These are phyloP conservation scores for Pseudonitzschia multiseries DNA, from an alignment of 108 stramenopile genomes.

Conservation along the genomic window DNA sequence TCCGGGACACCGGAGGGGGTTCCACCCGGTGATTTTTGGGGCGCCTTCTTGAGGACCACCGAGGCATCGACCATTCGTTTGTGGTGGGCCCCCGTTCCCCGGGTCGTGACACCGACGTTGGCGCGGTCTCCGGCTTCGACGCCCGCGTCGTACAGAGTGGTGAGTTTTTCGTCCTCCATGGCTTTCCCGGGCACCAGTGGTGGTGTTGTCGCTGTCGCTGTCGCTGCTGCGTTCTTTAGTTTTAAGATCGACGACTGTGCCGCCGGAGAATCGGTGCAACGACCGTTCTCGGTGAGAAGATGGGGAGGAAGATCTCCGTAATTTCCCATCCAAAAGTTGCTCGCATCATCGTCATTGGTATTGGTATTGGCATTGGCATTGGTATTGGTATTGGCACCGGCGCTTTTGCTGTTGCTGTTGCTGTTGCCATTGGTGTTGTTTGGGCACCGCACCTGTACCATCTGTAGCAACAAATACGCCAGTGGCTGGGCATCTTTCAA, in stretches of 20 bases:
- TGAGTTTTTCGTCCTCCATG: not conserved
- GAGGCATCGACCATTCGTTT: constrained; percentile 13
- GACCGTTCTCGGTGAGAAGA: constrained; percentile 4
- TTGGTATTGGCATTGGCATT: not conserved
- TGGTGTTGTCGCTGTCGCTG: not conserved
- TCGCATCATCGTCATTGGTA: not conserved
- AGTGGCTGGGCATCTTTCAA: constrained; percentile 37
- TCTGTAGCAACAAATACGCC: constrained; percentile 29
- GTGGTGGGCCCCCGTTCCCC: constrained; percentile 8
- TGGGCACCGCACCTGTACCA: constrained; percentile 39
- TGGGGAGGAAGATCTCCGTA: constrained; percentile 28
- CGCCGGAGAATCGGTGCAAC: not conserved
- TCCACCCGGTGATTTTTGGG: not conserved
- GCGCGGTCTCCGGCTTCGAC: constrained; percentile 12
- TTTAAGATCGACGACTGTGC: not conserved
- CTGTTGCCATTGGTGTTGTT: not conserved
- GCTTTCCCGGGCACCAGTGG: not conserved
- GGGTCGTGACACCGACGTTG: constrained; percentile 15
- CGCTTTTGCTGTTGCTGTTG: not conserved
- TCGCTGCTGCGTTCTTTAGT: not conserved
- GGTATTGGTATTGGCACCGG: not conserved
- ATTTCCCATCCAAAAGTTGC: constrained; percentile 33
- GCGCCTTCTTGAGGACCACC: constrained; percentile 4
- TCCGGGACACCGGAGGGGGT: not conserved
- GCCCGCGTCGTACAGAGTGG: constrained; percentile 6